These are phyloP conservation scores for Fusarium paranaense DNA, from an alignment of 2,329 filamentous ascomycete species.

Conservation along the genomic window DNA sequence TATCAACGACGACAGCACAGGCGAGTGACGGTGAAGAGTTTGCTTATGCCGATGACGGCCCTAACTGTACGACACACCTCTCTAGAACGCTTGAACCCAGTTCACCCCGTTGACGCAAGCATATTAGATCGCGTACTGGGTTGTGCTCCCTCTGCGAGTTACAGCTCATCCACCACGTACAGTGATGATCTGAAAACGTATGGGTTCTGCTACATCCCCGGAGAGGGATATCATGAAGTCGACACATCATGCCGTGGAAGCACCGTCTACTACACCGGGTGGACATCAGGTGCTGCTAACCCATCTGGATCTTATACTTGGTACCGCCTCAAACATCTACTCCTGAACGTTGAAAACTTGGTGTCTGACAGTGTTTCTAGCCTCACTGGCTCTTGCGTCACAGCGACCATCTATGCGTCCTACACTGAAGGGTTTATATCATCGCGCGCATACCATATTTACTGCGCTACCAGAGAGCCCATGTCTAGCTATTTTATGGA, in stretches of 20 bases:
- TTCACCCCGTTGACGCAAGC: neutral
- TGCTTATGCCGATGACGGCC: neutral
- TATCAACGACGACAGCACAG: neutral
- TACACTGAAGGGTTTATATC: neutral
- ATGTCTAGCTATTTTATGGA: neutral
- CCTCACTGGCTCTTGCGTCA: neutral
- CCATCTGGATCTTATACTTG: neutral
- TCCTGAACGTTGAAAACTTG: fast-evolving
- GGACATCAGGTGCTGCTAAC: fast-evolving
- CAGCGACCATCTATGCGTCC: neutral
- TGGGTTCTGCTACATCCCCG: neutral
- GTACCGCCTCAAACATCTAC: neutral
- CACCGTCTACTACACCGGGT: neutral
- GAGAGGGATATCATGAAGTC: neutral
- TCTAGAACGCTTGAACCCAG: neutral
- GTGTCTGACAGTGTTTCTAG: neutral
- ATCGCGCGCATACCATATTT: neutral
- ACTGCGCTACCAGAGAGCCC: neutral
- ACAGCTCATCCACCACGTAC: neutral
- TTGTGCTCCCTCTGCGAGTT: neutral
- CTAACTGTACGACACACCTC: neutral
- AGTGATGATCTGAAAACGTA: neutral
- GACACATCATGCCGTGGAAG: neutral
- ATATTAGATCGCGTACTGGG: neutral
- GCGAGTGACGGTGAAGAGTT: neutral